Percentiles rank a stretch among this genome's conserved stretches.
These are phyloP conservation scores for Aegilops sharonensis DNA, from an alignment of 176 grass and related monocot species.

Conservation along the genomic window DNA sequence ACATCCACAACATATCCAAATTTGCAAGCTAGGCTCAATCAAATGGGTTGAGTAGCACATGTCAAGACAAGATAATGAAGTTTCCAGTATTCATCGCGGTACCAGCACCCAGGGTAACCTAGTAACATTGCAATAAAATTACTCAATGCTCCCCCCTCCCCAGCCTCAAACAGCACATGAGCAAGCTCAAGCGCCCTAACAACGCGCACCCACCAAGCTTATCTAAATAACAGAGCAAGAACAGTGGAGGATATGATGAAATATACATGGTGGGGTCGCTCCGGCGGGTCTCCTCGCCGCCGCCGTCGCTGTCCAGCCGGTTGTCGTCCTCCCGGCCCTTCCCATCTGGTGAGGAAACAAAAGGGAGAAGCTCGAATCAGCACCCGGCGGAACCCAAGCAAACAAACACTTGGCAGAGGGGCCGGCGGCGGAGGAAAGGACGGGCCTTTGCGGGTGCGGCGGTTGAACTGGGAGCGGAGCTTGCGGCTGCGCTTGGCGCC, in stretches of 20 bases:
- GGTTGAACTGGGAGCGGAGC: slow-evolving; percentile 66
- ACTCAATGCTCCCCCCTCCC: too few relatives aligned
- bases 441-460: slow-evolving; percentile 48
- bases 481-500: slow-evolving; percentile 73
- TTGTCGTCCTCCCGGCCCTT: background rate
- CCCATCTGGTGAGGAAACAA: slow-evolving; percentile 23
- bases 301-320: background rate
- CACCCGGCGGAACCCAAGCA: background rate
- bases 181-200: background rate
- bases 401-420: background rate
- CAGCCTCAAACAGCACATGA: background rate
- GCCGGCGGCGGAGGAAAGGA: background rate
- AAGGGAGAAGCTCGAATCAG: background rate
- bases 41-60: background rate
- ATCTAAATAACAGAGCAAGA: background rate
- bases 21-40: background rate
- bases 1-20: background rate
- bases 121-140: background rate
- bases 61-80: background rate
- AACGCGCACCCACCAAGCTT: background rate
- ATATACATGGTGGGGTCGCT: slow-evolving; percentile 15
- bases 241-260: background rate
- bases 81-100: background rate
- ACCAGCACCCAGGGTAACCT: background rate
- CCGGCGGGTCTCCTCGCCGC: slow-evolving; percentile 3